Conservation (phyloP, 2,329 filamentous ascomycete species). For the Neonectria punicea region DNA sequence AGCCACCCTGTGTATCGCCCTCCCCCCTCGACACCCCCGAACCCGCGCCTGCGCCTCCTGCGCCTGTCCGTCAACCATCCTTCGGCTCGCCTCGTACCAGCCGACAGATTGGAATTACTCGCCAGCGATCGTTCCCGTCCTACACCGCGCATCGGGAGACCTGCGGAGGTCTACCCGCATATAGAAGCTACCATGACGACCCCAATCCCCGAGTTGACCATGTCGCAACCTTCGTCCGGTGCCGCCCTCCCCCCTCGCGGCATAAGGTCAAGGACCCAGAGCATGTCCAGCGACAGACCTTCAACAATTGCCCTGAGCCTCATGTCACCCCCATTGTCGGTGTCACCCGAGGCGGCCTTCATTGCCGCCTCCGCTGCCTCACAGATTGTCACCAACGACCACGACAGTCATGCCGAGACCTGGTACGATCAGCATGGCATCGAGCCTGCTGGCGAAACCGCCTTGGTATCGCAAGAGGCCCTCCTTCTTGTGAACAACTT, state of each 20-base stretch:
- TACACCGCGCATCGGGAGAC: constrained; percentile 32
- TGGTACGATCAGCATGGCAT: constrained; percentile 77
- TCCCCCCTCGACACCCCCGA: constrained; percentile 27
- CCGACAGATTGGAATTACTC: constrained; percentile 28
- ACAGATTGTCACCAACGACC: constrained; percentile 90
- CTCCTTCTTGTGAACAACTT: constrained; percentile 88
- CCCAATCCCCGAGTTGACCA: constrained; percentile 38
- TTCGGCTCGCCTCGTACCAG: constrained; percentile 35
- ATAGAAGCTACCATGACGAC: constrained; percentile 44
- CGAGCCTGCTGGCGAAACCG: constrained; percentile 73
- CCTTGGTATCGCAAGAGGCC: constrained; percentile 77
- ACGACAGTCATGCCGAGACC: constrained; percentile 77
- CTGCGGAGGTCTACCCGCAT: constrained; percentile 37
- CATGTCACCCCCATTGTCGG: constrained; percentile 72
- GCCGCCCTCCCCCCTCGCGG: constrained; percentile 47
- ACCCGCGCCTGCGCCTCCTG: constrained; percentile 32
- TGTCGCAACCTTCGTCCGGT: constrained; percentile 50
- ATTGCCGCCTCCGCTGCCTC: constrained; percentile 89
- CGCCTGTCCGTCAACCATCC: constrained; percentile 25
- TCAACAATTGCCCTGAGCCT: constrained; percentile 69
- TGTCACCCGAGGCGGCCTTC: constrained; percentile 84
- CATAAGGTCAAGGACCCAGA: constrained; percentile 64
- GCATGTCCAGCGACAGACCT: constrained; percentile 77
- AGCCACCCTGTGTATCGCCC: constrained; percentile 32
- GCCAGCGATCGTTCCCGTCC: constrained; percentile 30